These are phyloP conservation scores for Sporothrix dimorphospora DNA, from an alignment of 2,329 filamentous ascomycete genomes.

Conservation along the genomic window DNA sequence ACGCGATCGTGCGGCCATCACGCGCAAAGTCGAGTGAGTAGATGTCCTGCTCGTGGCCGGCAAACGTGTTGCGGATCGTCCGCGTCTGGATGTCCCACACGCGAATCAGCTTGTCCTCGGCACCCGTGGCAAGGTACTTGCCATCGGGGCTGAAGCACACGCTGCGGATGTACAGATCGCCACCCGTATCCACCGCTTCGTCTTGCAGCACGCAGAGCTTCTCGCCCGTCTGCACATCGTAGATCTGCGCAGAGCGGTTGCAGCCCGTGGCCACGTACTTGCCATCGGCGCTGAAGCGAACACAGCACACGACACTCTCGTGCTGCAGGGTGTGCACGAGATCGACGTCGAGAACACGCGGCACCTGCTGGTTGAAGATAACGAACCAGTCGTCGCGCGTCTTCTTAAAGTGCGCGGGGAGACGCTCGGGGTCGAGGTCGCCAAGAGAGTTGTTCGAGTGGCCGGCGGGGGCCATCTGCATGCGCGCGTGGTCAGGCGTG, in stretches of 20 bases:
- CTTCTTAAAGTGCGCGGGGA: conserved; percentile 86
- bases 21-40: conserved; percentile 95
- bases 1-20: conserved; percentile 92
- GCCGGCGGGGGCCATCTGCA: conserved; percentile 54
- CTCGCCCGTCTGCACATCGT: conserved; percentile 83
- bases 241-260: conserved; percentile 99
- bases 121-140: conserved; percentile 89
- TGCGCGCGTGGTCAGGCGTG: conserved; percentile 67
- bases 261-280: conserved; percentile 96
- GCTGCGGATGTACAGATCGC: conserved; percentile 94
- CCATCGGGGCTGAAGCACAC: conserved; percentile 99
- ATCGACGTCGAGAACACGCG: conserved; percentile 88
- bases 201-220: conserved; percentile 92
- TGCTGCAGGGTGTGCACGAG: conserved; percentile 91
- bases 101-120: conserved; percentile 95
- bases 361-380: conserved; percentile 91
- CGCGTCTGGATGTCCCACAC: conserved; percentile 91
- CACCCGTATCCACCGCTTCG: conserved; percentile 80
- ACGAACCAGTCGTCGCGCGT: conserved; percentile 92
- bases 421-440: conserved; percentile 82
- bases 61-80: conserved; percentile 87
- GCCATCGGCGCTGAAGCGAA: conserved; percentile 93
- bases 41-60: conserved; percentile 98
- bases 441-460: conserved; percentile 69
- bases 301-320: conserved; percentile 97